A percentile compares a stretch with the other conserved stretches of the same genome.
Conservation (phyloP, 345 rosid species). For the Eucalyptus cloeziana region DNA sequence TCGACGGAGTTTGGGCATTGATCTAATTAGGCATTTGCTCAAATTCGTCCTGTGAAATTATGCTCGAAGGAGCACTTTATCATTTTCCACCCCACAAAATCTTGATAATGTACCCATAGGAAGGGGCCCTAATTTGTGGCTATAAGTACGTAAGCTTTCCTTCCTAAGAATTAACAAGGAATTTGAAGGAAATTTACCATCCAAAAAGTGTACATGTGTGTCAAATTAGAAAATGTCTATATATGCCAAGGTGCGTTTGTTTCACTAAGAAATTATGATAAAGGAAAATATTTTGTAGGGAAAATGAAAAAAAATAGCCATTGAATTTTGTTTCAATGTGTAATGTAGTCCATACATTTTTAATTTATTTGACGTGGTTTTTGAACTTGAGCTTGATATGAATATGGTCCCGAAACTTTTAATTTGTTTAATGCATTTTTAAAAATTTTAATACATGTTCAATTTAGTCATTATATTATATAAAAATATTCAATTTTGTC, state of each 20-base stretch:
- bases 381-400: too few relatives aligned
- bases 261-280: fast-evolving
- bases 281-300: too few relatives aligned
- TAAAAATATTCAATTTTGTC: too few relatives aligned
- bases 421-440: fast-evolving
- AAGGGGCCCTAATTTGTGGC: neutral
- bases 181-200: neutral
- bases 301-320: too few relatives aligned
- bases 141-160: too few relatives aligned
- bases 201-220: neutral
- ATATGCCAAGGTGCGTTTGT: neutral
- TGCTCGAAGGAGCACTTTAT: neutral
- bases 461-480: too few relatives aligned
- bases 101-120: neutral
- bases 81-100: neutral
- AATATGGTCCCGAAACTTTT: too few relatives aligned
- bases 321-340: too few relatives aligned
- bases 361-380: too few relatives aligned
- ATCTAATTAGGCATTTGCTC: neutral
- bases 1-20: neutral
- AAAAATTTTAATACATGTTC: too few relatives aligned
- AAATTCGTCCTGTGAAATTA: neutral
- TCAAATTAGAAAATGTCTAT: neutral
- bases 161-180: neutral
- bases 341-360: fast-evolving